Base-by-base conservation (phyloP, 108 stramenopile genomes). In the Mediolabrus comicus region DNA sequence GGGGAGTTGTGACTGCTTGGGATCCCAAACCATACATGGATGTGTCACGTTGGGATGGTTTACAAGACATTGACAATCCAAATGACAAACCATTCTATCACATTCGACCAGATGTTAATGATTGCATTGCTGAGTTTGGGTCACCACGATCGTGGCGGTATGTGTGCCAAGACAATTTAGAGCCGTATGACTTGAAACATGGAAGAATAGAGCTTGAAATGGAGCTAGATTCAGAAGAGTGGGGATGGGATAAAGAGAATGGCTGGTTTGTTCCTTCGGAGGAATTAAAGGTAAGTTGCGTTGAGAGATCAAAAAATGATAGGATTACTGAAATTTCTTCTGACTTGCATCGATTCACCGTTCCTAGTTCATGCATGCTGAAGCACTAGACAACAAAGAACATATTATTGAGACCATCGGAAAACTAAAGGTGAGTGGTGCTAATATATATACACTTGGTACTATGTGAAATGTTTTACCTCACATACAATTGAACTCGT, bases 41-140 rank as follows among this genome's bases (percentile, higher is more conserved):
- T 72, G 87, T 94, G 24, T 68, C 86, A 1, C 51, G 69, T 3
- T 94, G 92, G 92, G 89, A 94, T 62, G 92, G 90, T n/a, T 62
- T 91, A 26, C 72, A 71, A 65, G 68, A 81, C 49, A 72, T 94
- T 26, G 69, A 81, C 27, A 80, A 90, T 81, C 85, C 90, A 4
- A 68, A 84, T 27, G 63, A 85, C 27, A 73, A 85, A 54, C 92
- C 92, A 11, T 91, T 91, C 62, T 94, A 91, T 74, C 88, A 89
- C 35, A 65, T 94, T 33, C 64, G 83, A 59, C 85, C 90, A 16
- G 88, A 94, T 76, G 66, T 64, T 17, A 64, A 74, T 55, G 90
- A 94, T 67, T 84, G 84, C 49, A 80, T 87, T 24, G 38, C 69
- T 29, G 86, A 81, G 27, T 92, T 92, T 68, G 92, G 89, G 17